A percentile compares a stretch with the other conserved stretches of the same genome.
Evolutionary conservation across 2,329 filamentous ascomycete species (phyloP).

Genomic region (Fusarium denticulatum): DNA sequence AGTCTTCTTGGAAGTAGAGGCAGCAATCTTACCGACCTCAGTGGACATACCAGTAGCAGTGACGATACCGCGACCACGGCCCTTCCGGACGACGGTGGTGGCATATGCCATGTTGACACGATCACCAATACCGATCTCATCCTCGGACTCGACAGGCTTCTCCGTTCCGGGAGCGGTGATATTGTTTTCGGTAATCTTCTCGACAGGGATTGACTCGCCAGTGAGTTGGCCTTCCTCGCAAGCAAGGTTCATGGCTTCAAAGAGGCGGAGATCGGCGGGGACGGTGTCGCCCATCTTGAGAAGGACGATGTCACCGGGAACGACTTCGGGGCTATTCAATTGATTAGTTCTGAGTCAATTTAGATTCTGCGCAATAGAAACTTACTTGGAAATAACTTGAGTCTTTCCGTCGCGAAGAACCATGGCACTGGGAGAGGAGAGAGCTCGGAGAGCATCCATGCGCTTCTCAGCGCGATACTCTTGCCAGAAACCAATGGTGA

Average conservation of each 20-base stretch:
- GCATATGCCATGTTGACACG: slow-evolving; percentile 80
- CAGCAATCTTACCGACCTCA: slow-evolving; percentile 76
- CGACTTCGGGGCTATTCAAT: slow-evolving; percentile 64
- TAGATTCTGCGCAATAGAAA: slow-evolving; percentile 6
- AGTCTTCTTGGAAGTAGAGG: slow-evolving; percentile 62
- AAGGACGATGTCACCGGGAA: slow-evolving; percentile 76
- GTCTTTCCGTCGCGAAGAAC: slow-evolving; percentile 69
- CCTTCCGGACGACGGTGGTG: slow-evolving; percentile 77
- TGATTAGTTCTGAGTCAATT: slow-evolving; percentile 13
- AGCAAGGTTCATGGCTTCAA: slow-evolving; percentile 80
- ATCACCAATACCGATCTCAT: slow-evolving; percentile 73
- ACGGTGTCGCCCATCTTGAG: slow-evolving; percentile 79
- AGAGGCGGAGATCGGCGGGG: slow-evolving; percentile 75
- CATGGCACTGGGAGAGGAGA: slow-evolving; percentile 70
- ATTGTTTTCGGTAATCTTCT: slow-evolving; percentile 67
- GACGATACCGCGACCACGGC: slow-evolving; percentile 77
- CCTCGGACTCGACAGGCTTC: slow-evolving; percentile 55
- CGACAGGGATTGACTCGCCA: slow-evolving; percentile 78
- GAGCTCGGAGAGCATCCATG: slow-evolving; percentile 70
- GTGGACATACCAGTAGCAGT: slow-evolving; percentile 77
- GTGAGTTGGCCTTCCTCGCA: slow-evolving; percentile 83
- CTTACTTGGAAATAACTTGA: slow-evolving; percentile 66
- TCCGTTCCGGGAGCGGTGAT: slow-evolving; percentile 58
- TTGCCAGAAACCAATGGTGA: slow-evolving; percentile 73
- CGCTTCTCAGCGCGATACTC: slow-evolving; percentile 73